A percentile compares a stretch with the other conserved stretches of the same genome.
Conservation (phyloP, 1,139 yeast genomes). For the Scheffersomyces illinoinensis region DNA sequence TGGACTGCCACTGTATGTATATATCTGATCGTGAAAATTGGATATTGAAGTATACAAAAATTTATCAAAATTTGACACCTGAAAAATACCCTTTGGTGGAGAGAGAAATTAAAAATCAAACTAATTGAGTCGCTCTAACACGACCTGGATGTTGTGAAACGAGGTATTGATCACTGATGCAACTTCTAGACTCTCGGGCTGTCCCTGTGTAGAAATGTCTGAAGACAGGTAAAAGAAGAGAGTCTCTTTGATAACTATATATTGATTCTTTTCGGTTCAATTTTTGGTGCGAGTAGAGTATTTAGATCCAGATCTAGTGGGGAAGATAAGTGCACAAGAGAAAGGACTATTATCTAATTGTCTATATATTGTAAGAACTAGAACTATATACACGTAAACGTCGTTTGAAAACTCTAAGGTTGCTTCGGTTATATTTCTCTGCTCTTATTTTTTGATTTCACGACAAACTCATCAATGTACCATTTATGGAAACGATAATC, state of each 20-base stretch:
- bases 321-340: neutral
- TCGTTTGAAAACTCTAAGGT: neutral
- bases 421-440: conserved; percentile 1
- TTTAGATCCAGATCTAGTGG: neutral
- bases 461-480: conserved; percentile 64
- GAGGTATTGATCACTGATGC: too few relatives aligned
- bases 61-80: too few relatives aligned
- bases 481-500: conserved; percentile 70
- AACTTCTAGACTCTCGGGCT: neutral
- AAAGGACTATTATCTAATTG: neutral
- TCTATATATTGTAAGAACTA: too few relatives aligned
- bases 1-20: neutral
- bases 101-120: neutral
- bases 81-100: neutral
- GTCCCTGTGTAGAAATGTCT: neutral
- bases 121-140: neutral
- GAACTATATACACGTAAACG: too few relatives aligned
- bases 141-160: neutral
- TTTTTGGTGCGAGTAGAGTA: neutral
- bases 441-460: conserved; percentile 5
- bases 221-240: neutral
- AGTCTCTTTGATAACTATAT: neutral
- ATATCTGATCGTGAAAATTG: too few relatives aligned
- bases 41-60: too few relatives aligned
- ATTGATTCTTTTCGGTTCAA: neutral